Conservation (phyloP, 2,329 filamentous ascomycete genomes). For the Penicillium sp. region DNA sequence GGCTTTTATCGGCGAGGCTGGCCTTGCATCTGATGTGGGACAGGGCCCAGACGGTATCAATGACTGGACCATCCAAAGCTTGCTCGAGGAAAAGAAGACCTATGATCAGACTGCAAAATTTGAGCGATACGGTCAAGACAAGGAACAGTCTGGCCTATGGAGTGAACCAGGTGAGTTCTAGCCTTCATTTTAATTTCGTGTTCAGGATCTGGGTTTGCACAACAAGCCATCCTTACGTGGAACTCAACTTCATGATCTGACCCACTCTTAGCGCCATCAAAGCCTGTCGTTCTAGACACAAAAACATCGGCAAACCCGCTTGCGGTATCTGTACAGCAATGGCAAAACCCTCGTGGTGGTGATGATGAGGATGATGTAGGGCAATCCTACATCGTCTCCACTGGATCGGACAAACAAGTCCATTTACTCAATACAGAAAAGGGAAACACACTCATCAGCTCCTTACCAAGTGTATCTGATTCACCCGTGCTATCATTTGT, state of each 20-base stretch:
- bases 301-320: slow-evolving; percentile 58
- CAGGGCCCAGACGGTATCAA: slow-evolving; percentile 33
- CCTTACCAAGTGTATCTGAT: slow-evolving; percentile 31
- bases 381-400: slow-evolving; percentile 41
- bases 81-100: slow-evolving; percentile 61
- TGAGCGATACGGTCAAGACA: slow-evolving; percentile 55
- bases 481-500: slow-evolving; percentile 56
- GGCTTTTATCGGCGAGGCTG: slow-evolving; percentile 60
- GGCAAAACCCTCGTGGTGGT: slow-evolving; percentile 25
- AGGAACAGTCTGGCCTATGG: slow-evolving; percentile 48
- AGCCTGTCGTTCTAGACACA: slow-evolving; percentile 42
- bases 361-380: slow-evolving; percentile 8
- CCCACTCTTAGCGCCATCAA: slow-evolving; percentile 45
- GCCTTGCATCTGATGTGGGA: slow-evolving; percentile 54
- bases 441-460: slow-evolving; percentile 22
- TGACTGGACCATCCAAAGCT: slow-evolving; percentile 58
- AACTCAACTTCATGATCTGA: slow-evolving; percentile 13
- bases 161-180: slow-evolving; percentile 44
- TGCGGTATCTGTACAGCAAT: slow-evolving; percentile 47
- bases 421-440: slow-evolving; percentile 44
- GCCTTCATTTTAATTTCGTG: neutral
- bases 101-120: slow-evolving; percentile 59
- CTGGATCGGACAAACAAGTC: slow-evolving; percentile 51
- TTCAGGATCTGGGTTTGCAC: neutral
- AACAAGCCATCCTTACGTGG: neutral